Base-by-base conservation (phyloP, 2,329 filamentous ascomycete genomes). In the Drechslerella coelobrocha region DNA sequence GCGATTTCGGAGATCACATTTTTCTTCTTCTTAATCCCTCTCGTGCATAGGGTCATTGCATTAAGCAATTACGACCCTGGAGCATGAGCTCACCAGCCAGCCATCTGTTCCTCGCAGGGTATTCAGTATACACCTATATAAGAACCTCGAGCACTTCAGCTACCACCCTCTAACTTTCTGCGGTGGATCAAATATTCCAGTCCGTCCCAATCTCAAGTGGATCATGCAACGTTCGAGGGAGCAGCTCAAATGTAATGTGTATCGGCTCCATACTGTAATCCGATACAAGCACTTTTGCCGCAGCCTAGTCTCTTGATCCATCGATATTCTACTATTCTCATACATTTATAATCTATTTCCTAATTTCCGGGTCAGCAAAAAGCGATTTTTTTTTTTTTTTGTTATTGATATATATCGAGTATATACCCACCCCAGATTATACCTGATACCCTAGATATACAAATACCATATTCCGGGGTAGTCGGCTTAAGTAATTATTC, bases 1-100 rank as follows among this genome's bases (percentile, higher is more conserved):
- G 65, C 65, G 65, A 69, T 59, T 62, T 69, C 65, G 65, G 65
- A 62, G 57, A 39, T 68, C 56, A 12, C 55, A n/a, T 10, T 29
- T 39, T 39, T 39, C 12, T 39, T 14, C 17, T n/a, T 39, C 5
- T 39, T 39, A 39, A 39, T 39, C 34, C 4, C 34, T 39, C 34
- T 39, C 12, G 34, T 3, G 34, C 34, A 39, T 10, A 39, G 4
- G 17, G 4, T n/a, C 34, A 14, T 10, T 39, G 34, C 34, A 6
- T 39, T 10, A 39, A 39, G 34, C 34, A 14, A 5, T 14, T 6
- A 48, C 48, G 41, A 51, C 47, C 56, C 48, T 51, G 39, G 50
- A 26, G 14, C 56, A 48, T 62, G 65, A 69, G 65, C 65, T 69
- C 65, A 69, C 65, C 37, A 19, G 14, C 23, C 31, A 54, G 48